A percentile compares a stretch with the other conserved stretches of the same genome.
phyloP scores from a whole-genome alignment of 768 basidiomycete genomes.

The Kwoniella newhampshirensis region DNA sequence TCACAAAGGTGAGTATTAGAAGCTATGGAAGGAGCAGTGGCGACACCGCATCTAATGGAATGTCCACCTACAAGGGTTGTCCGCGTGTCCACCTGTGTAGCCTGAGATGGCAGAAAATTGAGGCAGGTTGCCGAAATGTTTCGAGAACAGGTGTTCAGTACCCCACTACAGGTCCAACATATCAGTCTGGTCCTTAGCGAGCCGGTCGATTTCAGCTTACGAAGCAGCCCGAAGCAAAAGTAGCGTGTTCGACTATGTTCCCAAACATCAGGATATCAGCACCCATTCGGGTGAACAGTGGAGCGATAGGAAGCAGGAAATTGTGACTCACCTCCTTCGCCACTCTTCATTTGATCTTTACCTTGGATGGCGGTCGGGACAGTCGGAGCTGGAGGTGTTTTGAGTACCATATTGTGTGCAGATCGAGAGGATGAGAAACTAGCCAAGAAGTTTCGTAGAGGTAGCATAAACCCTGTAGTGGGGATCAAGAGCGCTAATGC shows the following conservation, averaged over 20 bases:
- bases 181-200: background rate
- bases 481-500: background rate
- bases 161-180: conserved; percentile 46
- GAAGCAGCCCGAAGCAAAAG: conserved; percentile 53
- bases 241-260: conserved; percentile 48
- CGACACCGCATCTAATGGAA: background rate
- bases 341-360: conserved; percentile 29
- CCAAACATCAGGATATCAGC: background rate
- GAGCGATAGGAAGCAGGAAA: background rate
- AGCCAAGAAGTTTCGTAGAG: conserved; percentile 31
- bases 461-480: conserved; percentile 22
- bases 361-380: conserved; percentile 50
- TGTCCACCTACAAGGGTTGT: conserved; percentile 38
- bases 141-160: conserved; percentile 51
- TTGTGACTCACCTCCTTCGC: conserved; percentile 44
- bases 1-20: background rate
- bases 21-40: background rate
- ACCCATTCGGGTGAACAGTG: background rate
- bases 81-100: conserved; percentile 48
- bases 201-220: conserved; percentile 31
- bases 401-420: conserved; percentile 27
- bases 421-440: conserved; percentile 20
- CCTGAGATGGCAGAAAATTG: conserved; percentile 47
- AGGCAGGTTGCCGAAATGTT: conserved; percentile 49
- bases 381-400: conserved; percentile 50